These are phyloP conservation scores for Sclerotinia minor DNA, from an alignment of 2,329 filamentous ascomycete species.

Conservation along the genomic window DNA sequence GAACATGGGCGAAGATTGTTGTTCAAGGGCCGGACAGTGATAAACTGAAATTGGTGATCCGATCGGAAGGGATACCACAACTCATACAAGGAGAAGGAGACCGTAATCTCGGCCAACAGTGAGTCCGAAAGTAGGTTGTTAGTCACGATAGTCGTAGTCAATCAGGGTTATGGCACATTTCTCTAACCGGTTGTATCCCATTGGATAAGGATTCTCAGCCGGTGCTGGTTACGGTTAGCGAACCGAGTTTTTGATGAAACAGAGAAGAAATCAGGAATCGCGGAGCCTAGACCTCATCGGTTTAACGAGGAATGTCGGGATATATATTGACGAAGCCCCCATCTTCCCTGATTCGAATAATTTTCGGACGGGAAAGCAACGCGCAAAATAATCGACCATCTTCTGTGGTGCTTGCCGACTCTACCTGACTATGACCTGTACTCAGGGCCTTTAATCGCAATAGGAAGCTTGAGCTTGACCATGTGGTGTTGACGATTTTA, in stretches of 20 bases:
- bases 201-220: neutral
- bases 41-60: neutral
- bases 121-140: neutral
- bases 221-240: neutral
- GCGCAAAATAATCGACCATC: neutral
- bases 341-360: no score
- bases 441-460: neutral
- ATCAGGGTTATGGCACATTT: neutral
- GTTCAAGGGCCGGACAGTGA: neutral
- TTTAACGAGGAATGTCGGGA: neutral
- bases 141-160: neutral
- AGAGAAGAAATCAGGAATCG: neutral
- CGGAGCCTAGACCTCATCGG: neutral
- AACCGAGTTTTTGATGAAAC: neutral
- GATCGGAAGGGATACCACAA: neutral
- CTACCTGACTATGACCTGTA: neutral
- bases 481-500: no score
- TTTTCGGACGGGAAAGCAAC: neutral
- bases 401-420: neutral
- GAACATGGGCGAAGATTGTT: neutral
- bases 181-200: neutral
- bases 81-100: neutral
- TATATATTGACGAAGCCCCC: neutral
- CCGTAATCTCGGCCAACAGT: conserved; percentile 4
- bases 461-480: neutral